These are phyloP conservation scores for Tuber brumale DNA, from an alignment of 495 filamentous ascomycete species.

Conservation along the genomic window DNA sequence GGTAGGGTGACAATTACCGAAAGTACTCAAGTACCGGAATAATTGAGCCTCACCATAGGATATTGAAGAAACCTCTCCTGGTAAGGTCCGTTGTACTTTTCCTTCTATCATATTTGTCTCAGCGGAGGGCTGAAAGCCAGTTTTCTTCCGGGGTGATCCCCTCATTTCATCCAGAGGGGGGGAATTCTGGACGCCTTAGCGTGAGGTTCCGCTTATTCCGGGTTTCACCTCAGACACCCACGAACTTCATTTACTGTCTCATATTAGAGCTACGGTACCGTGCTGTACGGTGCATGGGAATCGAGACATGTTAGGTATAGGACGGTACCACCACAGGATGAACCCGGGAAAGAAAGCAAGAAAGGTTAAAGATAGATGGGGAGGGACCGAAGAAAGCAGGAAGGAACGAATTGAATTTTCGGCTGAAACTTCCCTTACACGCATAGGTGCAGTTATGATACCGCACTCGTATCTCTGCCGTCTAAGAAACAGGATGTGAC, in stretches of 20 bases:
- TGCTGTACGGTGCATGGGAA: background rate
- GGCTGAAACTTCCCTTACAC: constrained; percentile 3
- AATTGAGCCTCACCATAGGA: background rate
- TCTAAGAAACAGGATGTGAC: background rate
- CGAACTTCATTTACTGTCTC: background rate
- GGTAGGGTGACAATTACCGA: background rate
- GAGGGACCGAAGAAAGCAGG: background rate
- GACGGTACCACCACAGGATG: background rate
- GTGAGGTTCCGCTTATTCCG: background rate
- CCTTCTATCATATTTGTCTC: background rate
- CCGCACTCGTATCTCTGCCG: background rate
- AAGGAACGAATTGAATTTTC: background rate
- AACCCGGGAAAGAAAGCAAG: background rate
- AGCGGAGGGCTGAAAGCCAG: background rate
- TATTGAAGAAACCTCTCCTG: background rate
- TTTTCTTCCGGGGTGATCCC: background rate
- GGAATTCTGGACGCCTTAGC: background rate
- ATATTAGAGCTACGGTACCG: background rate
- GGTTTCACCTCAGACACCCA: background rate
- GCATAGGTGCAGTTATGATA: background rate
- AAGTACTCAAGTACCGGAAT: background rate
- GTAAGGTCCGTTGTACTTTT: background rate
- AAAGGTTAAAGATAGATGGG: background rate
- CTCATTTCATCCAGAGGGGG: too few species aligned
- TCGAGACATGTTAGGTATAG: background rate